Conservation (phyloP, 768 basidiomycete species). For the Auricularia sp. region DNA sequence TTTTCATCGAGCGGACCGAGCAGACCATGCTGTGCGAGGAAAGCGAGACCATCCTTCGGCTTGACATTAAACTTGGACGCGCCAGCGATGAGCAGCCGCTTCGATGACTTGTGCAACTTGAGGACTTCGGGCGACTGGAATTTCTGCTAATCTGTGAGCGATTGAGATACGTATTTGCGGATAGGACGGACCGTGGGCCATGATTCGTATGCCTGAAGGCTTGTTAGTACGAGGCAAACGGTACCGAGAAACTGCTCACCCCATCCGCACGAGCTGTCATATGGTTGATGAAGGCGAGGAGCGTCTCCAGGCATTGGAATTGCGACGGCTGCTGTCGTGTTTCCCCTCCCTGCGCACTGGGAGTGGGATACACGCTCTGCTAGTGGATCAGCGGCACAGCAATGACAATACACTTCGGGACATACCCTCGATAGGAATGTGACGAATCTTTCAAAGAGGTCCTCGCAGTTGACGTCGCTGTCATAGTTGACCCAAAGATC, state of each 20-base stretch:
- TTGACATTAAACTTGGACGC: constrained; percentile 85
- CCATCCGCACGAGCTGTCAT: constrained; percentile 63
- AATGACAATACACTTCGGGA: background rate
- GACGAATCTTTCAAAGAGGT: constrained; percentile 82
- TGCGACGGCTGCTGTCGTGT: constrained; percentile 69
- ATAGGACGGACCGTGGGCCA: constrained; percentile 50
- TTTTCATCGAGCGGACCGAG: constrained; percentile 30
- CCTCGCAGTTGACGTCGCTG: constrained; percentile 93
- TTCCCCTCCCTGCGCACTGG: constrained; percentile 44
- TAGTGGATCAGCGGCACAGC: constrained; percentile 1
- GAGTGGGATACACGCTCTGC: constrained; percentile 73
- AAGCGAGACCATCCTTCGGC: constrained; percentile 82
- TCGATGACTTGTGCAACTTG: constrained; percentile 66
- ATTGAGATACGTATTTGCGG: background rate
- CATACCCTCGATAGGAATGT: constrained; percentile 68
- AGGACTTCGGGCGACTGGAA: constrained; percentile 48
- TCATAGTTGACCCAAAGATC: constrained; percentile 96
- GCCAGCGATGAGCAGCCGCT: constrained; percentile 76
- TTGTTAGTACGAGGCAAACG: background rate
- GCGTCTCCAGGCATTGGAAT: constrained; percentile 76
- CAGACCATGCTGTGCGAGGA: constrained; percentile 86
- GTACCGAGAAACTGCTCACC: constrained; percentile 22
- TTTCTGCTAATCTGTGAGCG: constrained; percentile 26
- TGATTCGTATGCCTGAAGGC: constrained; percentile 30
- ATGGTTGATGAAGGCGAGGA: constrained; percentile 78